These are phyloP conservation scores for Samsoniella hepiali DNA, from an alignment of 2,329 filamentous ascomycete species.

Conservation along the genomic window DNA sequence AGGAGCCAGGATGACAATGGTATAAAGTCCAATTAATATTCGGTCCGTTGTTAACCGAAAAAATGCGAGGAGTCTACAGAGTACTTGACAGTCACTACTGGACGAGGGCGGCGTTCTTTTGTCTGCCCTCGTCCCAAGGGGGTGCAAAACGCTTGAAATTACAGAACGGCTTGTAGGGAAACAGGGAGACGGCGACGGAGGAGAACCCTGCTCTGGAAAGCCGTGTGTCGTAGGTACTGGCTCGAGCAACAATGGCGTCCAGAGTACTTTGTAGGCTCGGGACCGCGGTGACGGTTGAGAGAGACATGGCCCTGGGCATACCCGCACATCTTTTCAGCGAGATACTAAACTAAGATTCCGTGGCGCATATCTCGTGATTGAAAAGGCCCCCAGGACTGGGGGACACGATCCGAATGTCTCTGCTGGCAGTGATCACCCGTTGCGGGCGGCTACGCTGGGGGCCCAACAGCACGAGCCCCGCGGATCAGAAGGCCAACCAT, in stretches of 20 bases:
- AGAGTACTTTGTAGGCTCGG: neutral
- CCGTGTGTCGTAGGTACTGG: neutral
- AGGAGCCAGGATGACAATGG: neutral
- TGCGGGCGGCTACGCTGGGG: slow-evolving; percentile 4
- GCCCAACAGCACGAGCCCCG: neutral
- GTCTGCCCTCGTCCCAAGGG: neutral
- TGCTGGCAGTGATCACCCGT: neutral
- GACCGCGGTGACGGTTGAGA: neutral
- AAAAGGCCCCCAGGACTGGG: neutral
- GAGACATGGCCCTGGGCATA: neutral
- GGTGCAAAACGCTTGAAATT: neutral
- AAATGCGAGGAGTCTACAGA: neutral
- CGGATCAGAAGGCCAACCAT: neutral
- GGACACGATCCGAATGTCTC: slow-evolving; percentile 4
- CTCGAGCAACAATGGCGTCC: neutral
- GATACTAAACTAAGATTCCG: neutral
- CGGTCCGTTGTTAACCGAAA: neutral
- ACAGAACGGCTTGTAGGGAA: neutral
- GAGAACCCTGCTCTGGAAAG: neutral
- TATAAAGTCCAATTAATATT: neutral
- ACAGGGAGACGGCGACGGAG: neutral
- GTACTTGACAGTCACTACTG: neutral
- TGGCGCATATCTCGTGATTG: neutral
- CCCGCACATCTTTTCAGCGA: neutral
- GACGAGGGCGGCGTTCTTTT: slow-evolving; percentile 1